A percentile compares a stretch with the other conserved stretches of the same genome.
Evolutionary conservation across 2,329 filamentous ascomycete genomes (phyloP).

Genomic region (Incumbomyces lentus): DNA sequence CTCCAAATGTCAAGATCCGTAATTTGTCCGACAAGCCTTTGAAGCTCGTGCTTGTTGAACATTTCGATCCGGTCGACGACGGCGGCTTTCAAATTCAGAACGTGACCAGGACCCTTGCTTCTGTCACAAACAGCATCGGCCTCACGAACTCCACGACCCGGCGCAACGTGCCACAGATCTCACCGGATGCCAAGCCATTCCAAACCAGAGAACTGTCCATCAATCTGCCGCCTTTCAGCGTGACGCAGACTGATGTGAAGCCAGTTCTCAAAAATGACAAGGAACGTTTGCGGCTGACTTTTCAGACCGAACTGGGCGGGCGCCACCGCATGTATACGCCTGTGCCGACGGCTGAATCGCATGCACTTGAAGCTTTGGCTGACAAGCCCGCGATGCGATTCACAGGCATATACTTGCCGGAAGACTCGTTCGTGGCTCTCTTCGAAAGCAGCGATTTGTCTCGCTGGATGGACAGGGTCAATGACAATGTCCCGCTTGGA

Average conservation of each 20-base stretch:
- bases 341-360: conserved; percentile 46
- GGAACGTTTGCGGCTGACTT: conserved; percentile 63
- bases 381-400: conserved; percentile 45
- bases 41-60: conserved; percentile 62
- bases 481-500: conserved; percentile 62
- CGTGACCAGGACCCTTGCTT: conserved; percentile 27
- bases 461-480: conserved; percentile 71
- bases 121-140: conserved; percentile 39
- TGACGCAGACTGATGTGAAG: conserved; percentile 52
- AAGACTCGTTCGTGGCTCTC: conserved; percentile 47
- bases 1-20: conserved; percentile 56
- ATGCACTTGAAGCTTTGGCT: conserved; percentile 48
- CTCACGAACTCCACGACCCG: conserved; percentile 34
- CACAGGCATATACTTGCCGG: conserved; percentile 55
- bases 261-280: conserved; percentile 45
- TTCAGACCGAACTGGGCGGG: conserved; percentile 52
- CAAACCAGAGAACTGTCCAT: conserved; percentile 53
- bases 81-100: conserved; percentile 20
- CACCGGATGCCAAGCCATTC: conserved; percentile 50
- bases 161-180: conserved; percentile 34
- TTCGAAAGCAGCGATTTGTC: conserved; percentile 60
- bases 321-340: conserved; percentile 65
- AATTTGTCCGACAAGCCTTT: conserved; percentile 70
- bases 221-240: conserved; percentile 57
- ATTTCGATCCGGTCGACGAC: conserved; percentile 47